phyloP scores from a whole-genome alignment of 768 basidiomycete genomes.

The Chalciporus pseudorubinellus region DNA sequence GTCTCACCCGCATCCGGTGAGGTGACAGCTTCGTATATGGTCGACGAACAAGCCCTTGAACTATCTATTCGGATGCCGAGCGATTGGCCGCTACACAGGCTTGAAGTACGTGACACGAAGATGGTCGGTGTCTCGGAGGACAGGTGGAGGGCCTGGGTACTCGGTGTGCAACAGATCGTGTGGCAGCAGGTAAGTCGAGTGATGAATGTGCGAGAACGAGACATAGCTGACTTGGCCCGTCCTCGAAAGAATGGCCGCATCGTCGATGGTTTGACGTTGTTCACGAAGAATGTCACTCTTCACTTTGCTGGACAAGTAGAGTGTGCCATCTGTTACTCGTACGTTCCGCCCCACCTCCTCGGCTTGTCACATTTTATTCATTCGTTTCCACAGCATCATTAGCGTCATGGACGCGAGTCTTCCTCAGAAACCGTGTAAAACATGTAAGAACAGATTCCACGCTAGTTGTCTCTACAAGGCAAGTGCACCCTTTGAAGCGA shows the following conservation, averaged over 20 bases:
- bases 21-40: constrained; percentile 77
- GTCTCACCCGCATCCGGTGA: constrained; percentile 73
- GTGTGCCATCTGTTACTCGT: constrained; percentile 97
- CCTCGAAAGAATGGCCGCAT: constrained; percentile 77
- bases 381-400: constrained; percentile 62
- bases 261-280: constrained; percentile 80
- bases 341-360: constrained; percentile 22
- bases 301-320: constrained; percentile 96
- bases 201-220: neutral
- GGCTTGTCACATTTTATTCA: neutral
- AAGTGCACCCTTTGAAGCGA: constrained; percentile 13
- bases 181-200: constrained; percentile 69
- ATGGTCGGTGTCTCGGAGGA: constrained; percentile 86
- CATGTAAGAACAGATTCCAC: constrained; percentile 94
- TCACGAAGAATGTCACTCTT: constrained; percentile 89
- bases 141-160: constrained; percentile 90
- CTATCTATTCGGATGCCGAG: constrained; percentile 79
- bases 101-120: constrained; percentile 85
- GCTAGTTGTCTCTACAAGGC: constrained; percentile 90
- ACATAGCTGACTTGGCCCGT: neutral
- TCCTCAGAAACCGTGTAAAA: constrained; percentile 89
- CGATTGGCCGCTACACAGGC: constrained; percentile 87
- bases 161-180: constrained; percentile 88
- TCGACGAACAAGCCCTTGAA: constrained; percentile 94
- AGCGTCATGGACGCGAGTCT: constrained; percentile 84